A percentile compares a stretch with the other conserved stretches of the same genome.
phyloP scores from a whole-genome alignment of 1,284 basidiomycete species.

The Moniliella sp. region DNA sequence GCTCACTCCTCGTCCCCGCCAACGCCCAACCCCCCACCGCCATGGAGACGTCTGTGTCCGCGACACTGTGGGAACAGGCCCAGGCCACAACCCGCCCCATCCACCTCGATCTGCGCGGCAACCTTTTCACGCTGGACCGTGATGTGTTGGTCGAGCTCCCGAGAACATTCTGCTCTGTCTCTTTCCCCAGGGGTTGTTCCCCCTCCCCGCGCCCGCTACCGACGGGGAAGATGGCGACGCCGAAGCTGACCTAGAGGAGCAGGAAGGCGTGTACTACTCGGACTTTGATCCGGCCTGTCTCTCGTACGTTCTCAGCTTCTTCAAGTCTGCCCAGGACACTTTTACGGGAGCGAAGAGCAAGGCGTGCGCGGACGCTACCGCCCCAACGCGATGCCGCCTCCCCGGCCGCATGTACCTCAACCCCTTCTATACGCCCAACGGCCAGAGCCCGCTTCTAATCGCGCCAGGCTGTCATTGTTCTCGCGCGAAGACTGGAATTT shows the following conservation, averaged over 20 bases:
- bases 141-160: slow-evolving; percentile 96
- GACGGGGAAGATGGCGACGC: no score
- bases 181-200: slow-evolving; percentile 93
- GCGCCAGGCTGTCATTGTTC: slow-evolving; percentile 93
- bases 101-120: slow-evolving; percentile 79
- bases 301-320: slow-evolving; percentile 74
- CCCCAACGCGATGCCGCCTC: no score
- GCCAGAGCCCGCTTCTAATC: slow-evolving; percentile 54
- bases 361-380: slow-evolving; percentile 72
- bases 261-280: slow-evolving; percentile 68
- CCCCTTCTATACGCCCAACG: slow-evolving; percentile 14
- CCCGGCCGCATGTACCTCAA: neutral
- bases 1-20: no score
- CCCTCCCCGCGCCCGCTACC: no score
- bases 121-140: slow-evolving; percentile 78
- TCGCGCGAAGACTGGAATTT: slow-evolving; percentile 97
- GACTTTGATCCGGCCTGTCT: slow-evolving; percentile 98
- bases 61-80: no score
- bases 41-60: no score
- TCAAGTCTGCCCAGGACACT: slow-evolving; percentile 63
- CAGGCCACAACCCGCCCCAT: no score
- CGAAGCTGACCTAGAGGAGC: slow-evolving; percentile 56
- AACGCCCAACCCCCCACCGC: no score
- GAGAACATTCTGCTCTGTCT: slow-evolving; percentile 88
- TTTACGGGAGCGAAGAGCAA: slow-evolving; percentile 61